Evolutionary conservation across 305 asterid species (phyloP), one percentile per base, ranked within the genome.

Genomic region (Fraxinus angustifolia): DNA sequence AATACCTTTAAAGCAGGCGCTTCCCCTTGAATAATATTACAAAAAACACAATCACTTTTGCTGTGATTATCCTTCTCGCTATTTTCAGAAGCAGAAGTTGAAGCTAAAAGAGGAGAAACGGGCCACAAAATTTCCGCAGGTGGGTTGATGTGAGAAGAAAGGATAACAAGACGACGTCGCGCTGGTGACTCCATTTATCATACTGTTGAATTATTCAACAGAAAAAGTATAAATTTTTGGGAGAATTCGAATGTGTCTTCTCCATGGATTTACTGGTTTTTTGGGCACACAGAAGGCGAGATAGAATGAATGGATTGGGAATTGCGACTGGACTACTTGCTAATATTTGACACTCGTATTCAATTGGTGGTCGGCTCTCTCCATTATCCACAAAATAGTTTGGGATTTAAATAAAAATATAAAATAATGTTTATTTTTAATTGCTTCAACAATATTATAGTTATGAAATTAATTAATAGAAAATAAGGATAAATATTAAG

Each of bases 1-100:
- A 48, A 74, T 40, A 89, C 97, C 95, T 93, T 93, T 5, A 89
- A 75, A 84, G 97, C 90, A 26, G 94, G 93, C 58, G 96, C 90
- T 83, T 92, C 81, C 42, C 92, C 90, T 4, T 85, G 86, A 83
- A 91, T 86, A 88, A 94, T 92, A 88, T 88, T 85, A 85, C 98
- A 94, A 82, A 94, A 94, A 2, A 91, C 87, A 73, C 98, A 93
- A 75, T 85, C 87, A 31, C 4, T 72, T 58, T 77, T 80, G 10
- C 79, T 87, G 48, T 74, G 62, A 65, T 21, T 35, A 28, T 72
- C 83, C 26, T 81, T 82, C n/a, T 48, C 84, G 42, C 84, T 87
- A 23, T 40, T 48, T 48, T 79, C 78, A 34, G 89, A 82, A 74
- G 88, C 86, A 79, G 90, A 86, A 75, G 86, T 77, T 6, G 86